Conservation (phyloP, 192 early-diverging fungal species). For the Thoreauomyces humboldtii region DNA sequence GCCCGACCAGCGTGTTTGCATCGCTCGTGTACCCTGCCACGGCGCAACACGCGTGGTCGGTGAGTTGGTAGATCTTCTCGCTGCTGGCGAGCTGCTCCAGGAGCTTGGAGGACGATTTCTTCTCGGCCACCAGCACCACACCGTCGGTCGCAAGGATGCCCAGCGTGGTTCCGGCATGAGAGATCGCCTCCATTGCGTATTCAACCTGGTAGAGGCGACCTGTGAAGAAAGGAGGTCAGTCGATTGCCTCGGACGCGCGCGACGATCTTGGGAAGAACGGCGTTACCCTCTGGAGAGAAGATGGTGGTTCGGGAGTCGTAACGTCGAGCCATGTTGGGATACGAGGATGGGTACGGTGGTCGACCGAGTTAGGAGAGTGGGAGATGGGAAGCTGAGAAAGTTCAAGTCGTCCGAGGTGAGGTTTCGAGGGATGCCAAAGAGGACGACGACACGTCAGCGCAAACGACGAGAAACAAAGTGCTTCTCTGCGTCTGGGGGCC, state of each 20-base stretch:
- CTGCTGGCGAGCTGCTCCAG: constrained; percentile 78
- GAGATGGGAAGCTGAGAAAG: too few species aligned
- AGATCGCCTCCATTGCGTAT: constrained; percentile 99
- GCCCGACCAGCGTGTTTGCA: constrained; percentile 93
- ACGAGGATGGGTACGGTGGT: too few species aligned
- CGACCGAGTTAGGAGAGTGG: neutral
- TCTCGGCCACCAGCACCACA: constrained; percentile 94
- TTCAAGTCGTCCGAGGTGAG: too few species aligned
- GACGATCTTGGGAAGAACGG: too few species aligned
- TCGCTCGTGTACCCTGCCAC: constrained; percentile 97
- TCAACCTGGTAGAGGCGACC: constrained; percentile 99
- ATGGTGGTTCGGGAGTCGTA: constrained; percentile 99
- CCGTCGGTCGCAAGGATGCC: constrained; percentile 92
- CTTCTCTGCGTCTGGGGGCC: too few species aligned
- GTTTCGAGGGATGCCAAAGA: too few species aligned
- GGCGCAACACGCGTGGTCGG: constrained; percentile 87
- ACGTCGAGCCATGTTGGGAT: constrained; percentile 78
- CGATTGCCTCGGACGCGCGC: too few species aligned
- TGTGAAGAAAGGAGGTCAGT: constrained; percentile 33
- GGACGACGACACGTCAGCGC: too few species aligned
- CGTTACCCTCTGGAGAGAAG: constrained; percentile 97
- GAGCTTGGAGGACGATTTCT: constrained; percentile 90
- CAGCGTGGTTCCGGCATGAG: constrained; percentile 91
- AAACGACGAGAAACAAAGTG: too few species aligned
- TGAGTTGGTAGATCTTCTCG: constrained; percentile 97